These are phyloP conservation scores for Citrus glauca DNA, from an alignment of 345 rosid species.

Conservation along the genomic window DNA sequence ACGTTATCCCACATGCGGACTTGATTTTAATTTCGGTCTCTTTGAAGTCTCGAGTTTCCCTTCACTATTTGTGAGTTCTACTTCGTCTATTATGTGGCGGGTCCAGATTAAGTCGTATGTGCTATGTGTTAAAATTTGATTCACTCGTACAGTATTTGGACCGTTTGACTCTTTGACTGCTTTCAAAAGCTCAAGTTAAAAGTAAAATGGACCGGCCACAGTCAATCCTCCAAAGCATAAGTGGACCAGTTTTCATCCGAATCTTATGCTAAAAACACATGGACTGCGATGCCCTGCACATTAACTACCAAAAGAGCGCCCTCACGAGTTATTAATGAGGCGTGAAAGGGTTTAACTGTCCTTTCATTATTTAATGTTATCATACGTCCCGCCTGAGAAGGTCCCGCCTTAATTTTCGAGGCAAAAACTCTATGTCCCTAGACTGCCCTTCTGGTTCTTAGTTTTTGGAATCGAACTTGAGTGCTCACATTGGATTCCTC, in stretches of 20 bases:
- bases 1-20: not conserved
- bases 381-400: slow-evolving; percentile 13
- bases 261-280: not conserved
- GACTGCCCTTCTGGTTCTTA: not conserved
- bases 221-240: not conserved
- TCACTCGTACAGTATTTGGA: not conserved
- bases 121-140: not conserved
- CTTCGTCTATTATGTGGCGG: not conserved
- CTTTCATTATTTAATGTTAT: slow-evolving; percentile 12
- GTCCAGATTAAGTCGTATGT: not conserved
- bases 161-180: not conserved
- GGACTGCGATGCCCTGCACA: slow-evolving; percentile 14
- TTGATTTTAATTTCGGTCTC: not conserved
- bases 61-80: too few relatives aligned
- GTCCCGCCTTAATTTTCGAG: slow-evolving; percentile 13
- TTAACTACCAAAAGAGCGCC: slow-evolving; percentile 7
- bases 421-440: not conserved
- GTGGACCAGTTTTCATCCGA: not conserved
- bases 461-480: not conserved
- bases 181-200: not conserved
- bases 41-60: too few relatives aligned
- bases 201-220: not conserved
- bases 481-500: slow-evolving; percentile 21
- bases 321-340: slow-evolving; percentile 29
- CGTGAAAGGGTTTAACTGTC: slow-evolving; percentile 40